Percentiles rank a stretch among this genome's conserved stretches.
Conservation (phyloP, 805 yeast species). For the Sungouiella thailandica region DNA sequence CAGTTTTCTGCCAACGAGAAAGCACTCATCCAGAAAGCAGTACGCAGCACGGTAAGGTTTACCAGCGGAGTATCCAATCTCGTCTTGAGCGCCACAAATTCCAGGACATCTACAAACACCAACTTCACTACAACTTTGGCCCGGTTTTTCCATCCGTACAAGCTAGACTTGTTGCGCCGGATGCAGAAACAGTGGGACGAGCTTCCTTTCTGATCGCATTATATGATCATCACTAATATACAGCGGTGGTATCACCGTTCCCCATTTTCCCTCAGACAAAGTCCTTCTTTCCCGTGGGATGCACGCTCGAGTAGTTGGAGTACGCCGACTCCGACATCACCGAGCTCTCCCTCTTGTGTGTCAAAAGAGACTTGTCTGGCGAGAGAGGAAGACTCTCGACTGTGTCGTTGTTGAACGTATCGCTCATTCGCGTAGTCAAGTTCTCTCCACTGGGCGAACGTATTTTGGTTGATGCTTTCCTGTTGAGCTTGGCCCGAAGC, state of each 20-base stretch:
- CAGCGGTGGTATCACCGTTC: constrained; percentile 2
- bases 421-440: constrained; percentile 12
- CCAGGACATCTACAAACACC: too few species aligned
- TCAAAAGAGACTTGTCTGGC: constrained; percentile 5
- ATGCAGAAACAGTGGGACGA: constrained; percentile 2
- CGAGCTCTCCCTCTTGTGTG: constrained; percentile 8
- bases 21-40: too few species aligned
- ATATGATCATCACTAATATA: constrained; percentile 1
- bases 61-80: too few species aligned
- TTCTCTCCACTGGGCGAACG: neutral
- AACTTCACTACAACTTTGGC: too few species aligned
- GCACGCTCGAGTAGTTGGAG: constrained; percentile 9
- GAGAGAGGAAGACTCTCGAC: constrained; percentile 3
- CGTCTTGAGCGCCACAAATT: too few species aligned
- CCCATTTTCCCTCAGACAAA: constrained; percentile 7
- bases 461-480: constrained; percentile 5
- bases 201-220: neutral
- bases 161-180: neutral
- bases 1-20: too few species aligned
- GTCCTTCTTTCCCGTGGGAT: constrained; percentile 10
- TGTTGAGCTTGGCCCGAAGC: constrained; percentile 8
- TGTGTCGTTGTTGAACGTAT: constrained; percentile 7
- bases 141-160: neutral
- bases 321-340: constrained; percentile 10
- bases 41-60: too few species aligned